Percentiles rank a stretch among this genome's conserved stretches.
phyloP scores from a whole-genome alignment of 768 basidiomycete species.

The Hortiboletus campestris region DNA sequence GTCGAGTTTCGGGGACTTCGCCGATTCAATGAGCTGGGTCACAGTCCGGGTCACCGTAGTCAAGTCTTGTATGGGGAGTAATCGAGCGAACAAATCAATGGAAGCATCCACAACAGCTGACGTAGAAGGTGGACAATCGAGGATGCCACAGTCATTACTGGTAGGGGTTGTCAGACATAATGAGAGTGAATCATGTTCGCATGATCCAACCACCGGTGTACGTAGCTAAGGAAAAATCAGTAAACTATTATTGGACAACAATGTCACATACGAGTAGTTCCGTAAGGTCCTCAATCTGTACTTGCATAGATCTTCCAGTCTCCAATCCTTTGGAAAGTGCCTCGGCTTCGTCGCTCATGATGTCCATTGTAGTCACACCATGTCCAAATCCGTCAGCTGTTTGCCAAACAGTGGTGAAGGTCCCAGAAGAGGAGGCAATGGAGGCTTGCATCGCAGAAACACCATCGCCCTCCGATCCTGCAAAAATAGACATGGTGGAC shows the following conservation, averaged over 20 bases:
- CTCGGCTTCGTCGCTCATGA: conserved; percentile 44
- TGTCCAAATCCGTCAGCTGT: conserved; percentile 87
- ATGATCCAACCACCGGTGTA: conserved; percentile 76
- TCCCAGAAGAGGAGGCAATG: conserved; percentile 81
- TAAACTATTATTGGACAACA: neutral
- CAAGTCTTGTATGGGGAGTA: conserved; percentile 78
- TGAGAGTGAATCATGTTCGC: conserved; percentile 82
- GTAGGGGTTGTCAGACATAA: conserved; percentile 54
- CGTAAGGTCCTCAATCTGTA: conserved; percentile 77
- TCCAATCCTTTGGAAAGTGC: conserved; percentile 15
- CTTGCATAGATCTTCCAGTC: conserved; percentile 58
- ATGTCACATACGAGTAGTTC: conserved; percentile 63
- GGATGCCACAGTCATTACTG: conserved; percentile 43
- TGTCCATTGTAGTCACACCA: conserved; percentile 74
- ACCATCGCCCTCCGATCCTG: conserved; percentile 80
- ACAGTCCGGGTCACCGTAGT: conserved; percentile 53
- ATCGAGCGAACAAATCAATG: conserved; percentile 78
- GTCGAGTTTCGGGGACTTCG: conserved; percentile 76
- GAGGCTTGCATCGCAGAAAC: conserved; percentile 89
- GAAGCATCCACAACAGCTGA: conserved; percentile 87
- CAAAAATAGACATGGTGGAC: conserved; percentile 77
- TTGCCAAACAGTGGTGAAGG: conserved; percentile 85
- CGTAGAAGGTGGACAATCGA: conserved; percentile 70
- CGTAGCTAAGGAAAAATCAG: conserved; percentile 33
- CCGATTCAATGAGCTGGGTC: conserved; percentile 58